Evolutionary conservation across 2,329 filamentous ascomycete species (phyloP), one percentile per base, ranked within the genome.

Genomic region (Hansfordia pulvinata): DNA sequence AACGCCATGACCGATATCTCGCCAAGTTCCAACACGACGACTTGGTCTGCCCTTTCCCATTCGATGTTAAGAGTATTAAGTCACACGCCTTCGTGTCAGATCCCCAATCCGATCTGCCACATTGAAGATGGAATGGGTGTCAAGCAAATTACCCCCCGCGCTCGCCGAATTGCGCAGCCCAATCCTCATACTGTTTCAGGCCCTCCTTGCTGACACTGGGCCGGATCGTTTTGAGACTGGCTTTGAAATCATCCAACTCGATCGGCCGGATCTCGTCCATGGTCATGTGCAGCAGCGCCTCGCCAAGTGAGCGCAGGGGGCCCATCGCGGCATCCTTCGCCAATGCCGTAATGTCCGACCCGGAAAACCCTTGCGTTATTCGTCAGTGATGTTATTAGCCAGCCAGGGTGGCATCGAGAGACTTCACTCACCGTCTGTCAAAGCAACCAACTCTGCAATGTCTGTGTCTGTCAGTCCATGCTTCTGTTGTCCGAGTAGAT

Each of bases 311-410:
- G 17, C 90, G 72, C 9, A 98, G 60, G 1, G 90, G 90, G 0
- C 90, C 88, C 90, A 98, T 98, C 3, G 90, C 90, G 7, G 90
- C 90, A 47, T 98, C 90, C 54, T 98, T 98, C 6, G 90, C 90
- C 7, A 98, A 62, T 2, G 90, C 86, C 13, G 90, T 96, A 37
- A 98, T 93, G 44, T 98, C 90, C 2, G 85, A 93, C 23, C 90
- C 90, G 7, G 85, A 94, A 55, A 93, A 98, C n/a, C 85, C 86
- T 94, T 29, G 9, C 19, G 21, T 17, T 24, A 28, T 26, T 18
- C 11, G 4, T 12, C 11, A 20, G 14, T 23, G 17, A 7, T 21
- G 27, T 21, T 40, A 31, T 15, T 32, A 40, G 23, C 4, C 15
- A 16, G 9, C 10, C n/a, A 17, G 16, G 24, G 14, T 17, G 20